phyloP scores from a whole-genome alignment of 495 filamentous ascomycete genomes.

The Penicillium parvum region DNA sequence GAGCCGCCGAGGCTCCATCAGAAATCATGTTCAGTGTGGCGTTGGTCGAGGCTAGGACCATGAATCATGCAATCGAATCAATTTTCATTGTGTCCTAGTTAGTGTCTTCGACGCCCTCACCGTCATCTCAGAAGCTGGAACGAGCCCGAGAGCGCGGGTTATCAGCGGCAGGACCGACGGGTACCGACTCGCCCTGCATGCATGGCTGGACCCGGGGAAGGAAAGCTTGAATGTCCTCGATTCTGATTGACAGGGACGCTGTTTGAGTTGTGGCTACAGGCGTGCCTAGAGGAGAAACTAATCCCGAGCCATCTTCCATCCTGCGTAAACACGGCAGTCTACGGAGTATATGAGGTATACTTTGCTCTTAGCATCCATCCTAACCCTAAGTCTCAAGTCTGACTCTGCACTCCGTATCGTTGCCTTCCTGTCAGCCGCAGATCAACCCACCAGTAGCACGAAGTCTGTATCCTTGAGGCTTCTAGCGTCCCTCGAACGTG shows the following conservation, averaged over 20 bases:
- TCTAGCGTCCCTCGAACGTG: too few species aligned
- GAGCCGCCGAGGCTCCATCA: too few species aligned
- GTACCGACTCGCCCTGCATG: neutral
- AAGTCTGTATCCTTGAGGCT: too few species aligned
- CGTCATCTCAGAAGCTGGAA: neutral
- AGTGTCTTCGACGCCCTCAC: neutral
- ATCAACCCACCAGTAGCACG: too few species aligned
- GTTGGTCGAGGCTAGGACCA: too few species aligned
- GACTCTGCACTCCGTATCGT: too few species aligned
- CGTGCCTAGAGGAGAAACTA: constrained; percentile 11
- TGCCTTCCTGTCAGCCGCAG: too few species aligned
- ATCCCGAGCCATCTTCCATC: neutral
- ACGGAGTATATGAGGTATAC: too few species aligned
- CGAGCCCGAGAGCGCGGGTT: neutral
- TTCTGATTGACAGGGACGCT: too few species aligned
- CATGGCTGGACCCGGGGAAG: neutral
- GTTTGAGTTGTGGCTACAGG: neutral
- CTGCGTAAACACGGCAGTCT: neutral
- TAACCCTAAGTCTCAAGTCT: too few species aligned
- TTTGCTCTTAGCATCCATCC: too few species aligned
- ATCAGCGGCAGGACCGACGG: neutral
- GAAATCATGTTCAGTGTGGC: too few species aligned
- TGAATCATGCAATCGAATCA: neutral
- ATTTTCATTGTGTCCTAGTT: neutral
- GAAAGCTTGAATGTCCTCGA: neutral